Base-by-base conservation (phyloP, 768 basidiomycete species). In the Phanerochaete carnosa region DNA sequence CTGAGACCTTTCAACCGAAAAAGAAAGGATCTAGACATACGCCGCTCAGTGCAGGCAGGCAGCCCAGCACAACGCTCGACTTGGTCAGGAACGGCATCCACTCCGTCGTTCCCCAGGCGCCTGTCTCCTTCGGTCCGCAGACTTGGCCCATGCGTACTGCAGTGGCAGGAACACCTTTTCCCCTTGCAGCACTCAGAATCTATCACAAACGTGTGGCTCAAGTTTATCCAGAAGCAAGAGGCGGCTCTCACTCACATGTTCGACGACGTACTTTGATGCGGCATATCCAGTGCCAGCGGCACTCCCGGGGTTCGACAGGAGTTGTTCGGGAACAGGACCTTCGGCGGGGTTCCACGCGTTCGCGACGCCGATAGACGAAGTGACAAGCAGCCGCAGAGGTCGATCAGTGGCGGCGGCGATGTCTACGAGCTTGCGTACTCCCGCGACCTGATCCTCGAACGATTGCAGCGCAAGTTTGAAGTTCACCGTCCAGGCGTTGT, bases 251-350 rank as follows among this genome's bases (percentile, higher is more conserved):
- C 55, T 65, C 3, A 80, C 65, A 45, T 69, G 62, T 50, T 79
- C 77, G 0, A 76, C 74, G 1, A 77, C 77, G 73, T 76, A 78
- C 65, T 80, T 80, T 0, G 74, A 75, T 60, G 77, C 73, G 2
- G 70, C 62, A 55, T 79, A 79, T 0, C 79, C 79, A 16, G 67
- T 65, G 4, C 73, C 73, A 22, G 74, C 58, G 0, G 76, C 72
- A 37, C 67, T 54, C 22, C 29, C 55, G 0, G 76, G 63, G 47
- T 71, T 67, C 8, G 65, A 26, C 19, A 74, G 33, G 4, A 63
- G 59, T 0, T 26, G 39, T 60, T 77, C 76, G 0, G 71, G 74
- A 2, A 66, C 61, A 4, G 59, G 57, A 3, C 62, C 62, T 0
- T 30, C 15, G 16, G 45, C 35, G 39, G 46, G 25, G n/a, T 58